Evolutionary conservation across 805 yeast species (phyloP), one percentile per base, ranked within the genome.

Genomic region (Kazachstania africana): DNA sequence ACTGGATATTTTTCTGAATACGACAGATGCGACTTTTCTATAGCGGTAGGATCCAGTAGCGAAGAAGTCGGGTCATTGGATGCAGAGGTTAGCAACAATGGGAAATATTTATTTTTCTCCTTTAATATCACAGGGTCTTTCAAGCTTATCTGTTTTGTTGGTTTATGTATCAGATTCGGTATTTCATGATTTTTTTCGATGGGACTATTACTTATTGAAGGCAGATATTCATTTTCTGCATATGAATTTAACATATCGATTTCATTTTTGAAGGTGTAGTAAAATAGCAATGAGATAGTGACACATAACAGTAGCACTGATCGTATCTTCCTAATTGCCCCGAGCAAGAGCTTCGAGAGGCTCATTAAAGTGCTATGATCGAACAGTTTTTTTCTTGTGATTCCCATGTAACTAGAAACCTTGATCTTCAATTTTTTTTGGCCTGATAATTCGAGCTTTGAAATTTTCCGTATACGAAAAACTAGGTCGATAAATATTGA

Each of bases 61-160:
- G 27, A 8, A 24, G 12, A 5, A 18, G 48, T 23, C 20, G 40
- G 34, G 22, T 37, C 47, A 29, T 38, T 35, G 35, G 54, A 47
- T 2, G 29, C 25, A 8, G 47, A 51, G 3, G 39, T 30, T 16
- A 50, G 43, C 8, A 61, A 26, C 4, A 62, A 14, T 2, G 68
- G 68, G 34, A 55, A 62, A 38, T 53, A 63, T 39, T 47, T 55
- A 39, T 62, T 62, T 43, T 63, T 63, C 9, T 48, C 58, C 13
- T 36, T 32, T 6, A 55, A 24, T 8, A 36, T 36, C 6, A 33
- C 40, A 32, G 55, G 37, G 38, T 51, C 45, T 28, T 36, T 32
- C 18, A 47, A 26, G 32, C 42, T 40, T 13, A 19, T 10, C 8
- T 8, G 9, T 19, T 22, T 18, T 14, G 12, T 27, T 19, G 21